These are phyloP conservation scores for Papiliotrema terrestris DNA, from an alignment of 1,284 basidiomycete genomes.

Conservation along the genomic window DNA sequence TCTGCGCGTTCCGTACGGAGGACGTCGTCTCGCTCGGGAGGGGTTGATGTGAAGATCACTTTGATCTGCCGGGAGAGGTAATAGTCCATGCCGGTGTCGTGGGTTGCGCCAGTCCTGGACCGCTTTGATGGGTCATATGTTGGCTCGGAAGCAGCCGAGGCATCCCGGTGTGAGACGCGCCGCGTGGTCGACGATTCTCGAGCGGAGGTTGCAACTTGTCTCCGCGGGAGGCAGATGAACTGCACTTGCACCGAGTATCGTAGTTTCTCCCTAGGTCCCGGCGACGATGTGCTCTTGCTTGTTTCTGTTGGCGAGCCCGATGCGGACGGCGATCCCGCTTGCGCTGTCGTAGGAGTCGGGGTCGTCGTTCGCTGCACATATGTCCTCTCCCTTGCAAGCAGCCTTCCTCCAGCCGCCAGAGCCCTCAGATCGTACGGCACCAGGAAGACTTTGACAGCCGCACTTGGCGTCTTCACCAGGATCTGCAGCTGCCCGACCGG, in stretches of 20 bases:
- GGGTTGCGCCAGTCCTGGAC: neutral
- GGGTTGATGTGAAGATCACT: constrained; percentile 38
- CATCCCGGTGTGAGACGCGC: neutral
- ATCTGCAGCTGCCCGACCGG: constrained; percentile 54
- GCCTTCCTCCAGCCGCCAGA: constrained; percentile 38
- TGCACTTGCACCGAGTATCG: constrained; percentile 51
- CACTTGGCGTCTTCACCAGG: constrained; percentile 51
- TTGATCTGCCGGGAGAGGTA: constrained; percentile 41
- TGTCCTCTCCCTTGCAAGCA: constrained; percentile 43
- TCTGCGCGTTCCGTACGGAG: constrained; percentile 38
- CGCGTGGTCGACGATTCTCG: constrained; percentile 12
- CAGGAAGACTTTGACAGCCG: constrained; percentile 53
- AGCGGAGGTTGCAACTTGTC: neutral
- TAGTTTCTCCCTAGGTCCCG: constrained; percentile 30
- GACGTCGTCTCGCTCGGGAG: constrained; percentile 19
- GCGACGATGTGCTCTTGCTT: neutral
- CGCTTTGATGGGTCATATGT: no score
- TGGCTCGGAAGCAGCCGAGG: no score
- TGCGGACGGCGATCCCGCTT: no score
- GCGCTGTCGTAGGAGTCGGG: no score
- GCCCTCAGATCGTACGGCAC: constrained; percentile 53
- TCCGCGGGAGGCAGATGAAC: constrained; percentile 38
- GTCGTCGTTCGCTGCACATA: constrained; percentile 17
- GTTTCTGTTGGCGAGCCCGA: neutral
- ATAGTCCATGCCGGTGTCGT: constrained; percentile 16